phyloP scores from a whole-genome alignment of 2,329 filamentous ascomycete species.

The Fusarium multiceps region DNA sequence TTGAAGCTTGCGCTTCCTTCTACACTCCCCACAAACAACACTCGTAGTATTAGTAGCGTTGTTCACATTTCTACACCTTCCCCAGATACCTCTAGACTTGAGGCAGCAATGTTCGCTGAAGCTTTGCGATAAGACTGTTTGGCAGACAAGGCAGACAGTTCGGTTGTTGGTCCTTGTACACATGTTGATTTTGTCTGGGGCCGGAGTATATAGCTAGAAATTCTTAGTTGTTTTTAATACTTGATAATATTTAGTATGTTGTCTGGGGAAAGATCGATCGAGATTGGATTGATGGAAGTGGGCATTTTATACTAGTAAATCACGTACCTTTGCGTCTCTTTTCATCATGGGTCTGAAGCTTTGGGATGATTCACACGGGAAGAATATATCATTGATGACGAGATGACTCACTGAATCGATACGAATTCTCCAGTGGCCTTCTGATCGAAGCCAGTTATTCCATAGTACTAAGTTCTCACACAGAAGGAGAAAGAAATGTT shows the following conservation, averaged over 20 bases:
- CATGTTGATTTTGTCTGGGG: background rate
- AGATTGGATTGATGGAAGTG: background rate
- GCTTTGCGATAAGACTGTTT: background rate
- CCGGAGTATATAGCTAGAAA: background rate
- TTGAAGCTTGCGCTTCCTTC: background rate
- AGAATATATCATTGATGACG: background rate
- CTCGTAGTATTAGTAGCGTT: background rate
- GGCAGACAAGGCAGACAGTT: background rate
- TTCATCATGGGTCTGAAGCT: background rate
- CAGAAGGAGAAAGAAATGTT: background rate
- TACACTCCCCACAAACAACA: background rate
- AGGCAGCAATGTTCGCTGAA: background rate
- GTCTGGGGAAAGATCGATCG: rapidly evolving
- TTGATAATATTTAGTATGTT: background rate
- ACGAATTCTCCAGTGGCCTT: rapidly evolving
- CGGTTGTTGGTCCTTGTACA: background rate
- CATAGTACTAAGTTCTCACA: background rate
- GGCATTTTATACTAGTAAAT: background rate
- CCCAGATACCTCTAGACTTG: background rate
- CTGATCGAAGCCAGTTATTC: background rate
- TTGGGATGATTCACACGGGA: background rate
- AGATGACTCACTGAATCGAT: background rate
- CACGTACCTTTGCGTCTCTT: background rate
- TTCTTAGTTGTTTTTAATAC: rapidly evolving
- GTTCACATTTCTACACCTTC: background rate